Evolutionary conservation across 768 basidiomycete species (phyloP).

Genomic region (Mycena amicta): DNA sequence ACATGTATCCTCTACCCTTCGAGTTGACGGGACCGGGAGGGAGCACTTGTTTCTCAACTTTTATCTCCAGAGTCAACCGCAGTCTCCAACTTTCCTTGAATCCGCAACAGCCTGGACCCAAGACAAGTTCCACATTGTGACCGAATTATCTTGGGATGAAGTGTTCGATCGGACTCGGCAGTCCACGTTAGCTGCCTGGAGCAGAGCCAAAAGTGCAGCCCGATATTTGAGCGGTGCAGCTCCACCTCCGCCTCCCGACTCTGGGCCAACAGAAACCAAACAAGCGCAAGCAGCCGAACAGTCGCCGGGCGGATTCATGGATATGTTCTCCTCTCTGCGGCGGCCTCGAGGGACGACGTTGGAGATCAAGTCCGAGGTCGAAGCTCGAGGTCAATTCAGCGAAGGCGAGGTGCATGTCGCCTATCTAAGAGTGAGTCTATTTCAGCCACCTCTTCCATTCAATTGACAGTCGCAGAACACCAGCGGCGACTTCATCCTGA

Average conservation of each 20-base stretch:
- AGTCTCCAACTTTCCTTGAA: slow-evolving; percentile 51
- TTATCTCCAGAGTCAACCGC: slow-evolving; percentile 67
- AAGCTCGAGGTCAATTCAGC: slow-evolving; percentile 49
- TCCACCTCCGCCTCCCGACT: slow-evolving; percentile 34
- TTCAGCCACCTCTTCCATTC: slow-evolving; percentile 4
- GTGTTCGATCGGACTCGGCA: slow-evolving; percentile 49
- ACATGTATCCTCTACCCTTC: slow-evolving; percentile 78
- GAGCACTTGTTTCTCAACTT: slow-evolving; percentile 88
- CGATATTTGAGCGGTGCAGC: slow-evolving; percentile 73
- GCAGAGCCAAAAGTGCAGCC: slow-evolving; percentile 61
- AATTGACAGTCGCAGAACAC: slow-evolving; percentile 52
- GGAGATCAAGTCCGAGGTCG: slow-evolving; percentile 34
- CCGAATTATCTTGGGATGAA: slow-evolving; percentile 61
- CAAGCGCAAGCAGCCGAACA: slow-evolving; percentile 30
- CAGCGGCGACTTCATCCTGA: slow-evolving; percentile 76
- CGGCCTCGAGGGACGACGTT: slow-evolving; percentile 33
- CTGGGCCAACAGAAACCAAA: slow-evolving; percentile 34
- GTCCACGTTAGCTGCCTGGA: slow-evolving; percentile 41
- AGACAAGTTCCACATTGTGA: slow-evolving; percentile 40
- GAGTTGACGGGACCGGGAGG: slow-evolving; percentile 69
- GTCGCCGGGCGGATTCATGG: slow-evolving; percentile 46
- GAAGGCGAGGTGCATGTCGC: slow-evolving; percentile 85
- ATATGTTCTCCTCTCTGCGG: slow-evolving; percentile 70
- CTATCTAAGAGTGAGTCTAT: slow-evolving; percentile 66
- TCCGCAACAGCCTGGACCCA: slow-evolving; percentile 45